phyloP scores from a whole-genome alignment of 1,139 yeast species.

The Lodderomyces orthopsilosis region DNA sequence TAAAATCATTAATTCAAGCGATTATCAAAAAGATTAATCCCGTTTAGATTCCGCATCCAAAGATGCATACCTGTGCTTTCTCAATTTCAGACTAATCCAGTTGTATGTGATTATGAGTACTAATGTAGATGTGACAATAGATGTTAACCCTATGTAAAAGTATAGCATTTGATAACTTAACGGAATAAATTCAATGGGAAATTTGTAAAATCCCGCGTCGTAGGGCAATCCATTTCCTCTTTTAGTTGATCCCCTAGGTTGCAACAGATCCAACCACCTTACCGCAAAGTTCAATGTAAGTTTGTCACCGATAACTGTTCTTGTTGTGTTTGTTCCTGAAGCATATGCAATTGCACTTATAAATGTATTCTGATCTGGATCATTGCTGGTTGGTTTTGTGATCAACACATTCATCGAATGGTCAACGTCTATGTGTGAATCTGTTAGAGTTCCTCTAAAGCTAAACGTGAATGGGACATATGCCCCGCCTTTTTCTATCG shows the following conservation, averaged over 20 bases:
- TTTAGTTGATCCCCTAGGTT: constrained; percentile 15
- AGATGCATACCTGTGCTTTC: constrained; percentile 19
- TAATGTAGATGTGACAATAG: constrained; percentile 23
- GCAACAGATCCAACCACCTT: constrained; percentile 50
- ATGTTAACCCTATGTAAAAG: constrained; percentile 24
- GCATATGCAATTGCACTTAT: constrained; percentile 59
- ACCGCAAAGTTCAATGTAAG: constrained; percentile 58
- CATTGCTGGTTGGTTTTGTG: constrained; percentile 34
- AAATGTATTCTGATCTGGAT: constrained; percentile 36
- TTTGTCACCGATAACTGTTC: constrained; percentile 64
- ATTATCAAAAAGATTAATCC: constrained; percentile 18
- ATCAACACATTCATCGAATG: constrained; percentile 54
- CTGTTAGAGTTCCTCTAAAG: constrained; percentile 66
- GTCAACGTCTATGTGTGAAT: constrained; percentile 70
- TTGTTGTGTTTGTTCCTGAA: constrained; percentile 60
- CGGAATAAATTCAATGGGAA: constrained; percentile 32
- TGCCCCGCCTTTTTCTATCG: constrained; percentile 49
- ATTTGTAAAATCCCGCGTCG: constrained; percentile 41
- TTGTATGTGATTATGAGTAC: constrained; percentile 27
- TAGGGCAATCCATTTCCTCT: constrained; percentile 30
- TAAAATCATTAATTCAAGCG: constrained; percentile 4
- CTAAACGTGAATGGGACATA: constrained; percentile 61
- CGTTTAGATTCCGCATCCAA: constrained; percentile 31
- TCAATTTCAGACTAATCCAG: constrained; percentile 19
- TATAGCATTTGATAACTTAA: constrained; percentile 25